These are phyloP conservation scores for Penicillium vulpinum DNA, from an alignment of 2,329 filamentous ascomycete species.

Conservation along the genomic window DNA sequence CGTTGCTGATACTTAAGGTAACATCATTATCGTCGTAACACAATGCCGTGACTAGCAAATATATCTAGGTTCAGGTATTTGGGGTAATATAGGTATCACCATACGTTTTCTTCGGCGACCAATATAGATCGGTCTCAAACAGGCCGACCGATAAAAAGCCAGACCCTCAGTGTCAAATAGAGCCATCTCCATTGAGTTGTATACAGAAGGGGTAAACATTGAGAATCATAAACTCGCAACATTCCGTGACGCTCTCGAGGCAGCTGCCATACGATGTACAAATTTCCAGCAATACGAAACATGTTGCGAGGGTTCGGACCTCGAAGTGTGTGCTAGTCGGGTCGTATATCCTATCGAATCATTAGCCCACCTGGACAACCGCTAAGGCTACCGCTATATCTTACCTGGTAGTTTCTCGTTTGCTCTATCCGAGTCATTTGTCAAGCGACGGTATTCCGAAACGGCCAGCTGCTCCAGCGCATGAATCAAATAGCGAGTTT, in stretches of 20 bases:
- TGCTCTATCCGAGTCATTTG: background rate
- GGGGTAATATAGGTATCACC: too few species aligned
- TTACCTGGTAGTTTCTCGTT: background rate
- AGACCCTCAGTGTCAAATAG: too few species aligned
- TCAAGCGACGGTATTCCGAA: background rate
- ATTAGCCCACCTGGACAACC: background rate
- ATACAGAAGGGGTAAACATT: too few species aligned
- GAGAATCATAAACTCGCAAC: background rate
- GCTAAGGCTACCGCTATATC: background rate
- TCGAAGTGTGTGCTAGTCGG: background rate
- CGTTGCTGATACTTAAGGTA: too few species aligned
- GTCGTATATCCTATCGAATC: background rate
- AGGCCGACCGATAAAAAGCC: too few species aligned
- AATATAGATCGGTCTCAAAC: too few species aligned
- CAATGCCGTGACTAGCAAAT: too few species aligned
- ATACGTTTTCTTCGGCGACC: too few species aligned
- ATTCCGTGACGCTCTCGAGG: background rate
- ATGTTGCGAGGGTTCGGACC: background rate
- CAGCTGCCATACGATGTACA: background rate
- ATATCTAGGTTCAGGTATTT: too few species aligned
- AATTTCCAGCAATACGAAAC: background rate
- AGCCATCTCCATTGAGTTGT: background rate
- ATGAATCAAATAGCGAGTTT: background rate
- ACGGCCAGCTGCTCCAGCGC: background rate
- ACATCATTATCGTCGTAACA: too few species aligned